phyloP scores from a whole-genome alignment of 305 asterid genomes.

The Fraxinus xanthoxyloides region DNA sequence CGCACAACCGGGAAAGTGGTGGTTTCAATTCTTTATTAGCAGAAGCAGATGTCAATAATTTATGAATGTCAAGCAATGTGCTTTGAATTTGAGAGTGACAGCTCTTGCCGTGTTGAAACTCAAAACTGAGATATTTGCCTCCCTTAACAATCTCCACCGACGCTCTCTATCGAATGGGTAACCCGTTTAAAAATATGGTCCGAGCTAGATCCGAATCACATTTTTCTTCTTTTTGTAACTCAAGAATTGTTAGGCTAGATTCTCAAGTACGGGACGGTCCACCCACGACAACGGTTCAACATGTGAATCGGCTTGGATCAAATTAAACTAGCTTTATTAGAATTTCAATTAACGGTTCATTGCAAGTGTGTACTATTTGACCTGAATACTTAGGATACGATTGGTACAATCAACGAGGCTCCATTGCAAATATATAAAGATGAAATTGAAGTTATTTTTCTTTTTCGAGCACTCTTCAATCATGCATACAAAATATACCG shows the following conservation, averaged over 20 bases:
- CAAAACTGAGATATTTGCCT: slow-evolving; percentile 18
- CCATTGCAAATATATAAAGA: background rate
- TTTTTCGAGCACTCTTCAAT: background rate
- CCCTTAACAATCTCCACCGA: slow-evolving; percentile 26
- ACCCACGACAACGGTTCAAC: background rate
- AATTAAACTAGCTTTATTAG: background rate
- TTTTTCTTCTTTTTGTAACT: too few relatives aligned
- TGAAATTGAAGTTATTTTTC: background rate
- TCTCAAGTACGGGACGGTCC: too few relatives aligned
- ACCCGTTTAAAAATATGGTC: background rate
- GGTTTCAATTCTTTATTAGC: slow-evolving; percentile 15
- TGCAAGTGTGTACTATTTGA: background rate
- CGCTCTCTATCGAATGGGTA: background rate
- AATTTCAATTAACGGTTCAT: too few relatives aligned
- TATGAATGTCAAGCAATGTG: background rate
- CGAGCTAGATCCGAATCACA: background rate
- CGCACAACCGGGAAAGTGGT: slow-evolving; percentile 26
- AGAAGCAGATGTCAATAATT: background rate
- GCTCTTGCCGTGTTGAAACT: slow-evolving; percentile 12
- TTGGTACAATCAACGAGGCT: background rate
- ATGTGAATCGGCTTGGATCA: too few relatives aligned
- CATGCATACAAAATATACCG: too few relatives aligned
- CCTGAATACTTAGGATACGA: background rate
- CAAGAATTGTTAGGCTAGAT: background rate
- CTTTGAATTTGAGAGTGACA: slow-evolving; percentile 36